Evolutionary conservation across 495 filamentous ascomycete species (phyloP).

Genomic region (Lepidopterella palustris): DNA sequence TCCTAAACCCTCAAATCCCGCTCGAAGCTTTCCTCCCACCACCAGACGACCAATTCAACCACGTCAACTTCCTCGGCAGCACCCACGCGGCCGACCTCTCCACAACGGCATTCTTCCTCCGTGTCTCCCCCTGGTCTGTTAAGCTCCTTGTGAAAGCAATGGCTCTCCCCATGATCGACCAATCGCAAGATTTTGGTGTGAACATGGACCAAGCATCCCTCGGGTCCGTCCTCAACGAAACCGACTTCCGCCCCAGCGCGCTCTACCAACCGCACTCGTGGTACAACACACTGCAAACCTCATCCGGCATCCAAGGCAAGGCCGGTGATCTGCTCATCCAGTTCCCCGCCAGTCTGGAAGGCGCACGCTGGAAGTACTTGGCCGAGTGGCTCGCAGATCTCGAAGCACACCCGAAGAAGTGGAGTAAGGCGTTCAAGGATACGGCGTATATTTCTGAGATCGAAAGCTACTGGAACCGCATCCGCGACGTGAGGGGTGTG

Average conservation of each 20-base stretch:
- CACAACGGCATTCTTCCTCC: constrained; percentile 22
- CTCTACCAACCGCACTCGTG: constrained; percentile 38
- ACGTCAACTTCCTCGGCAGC: constrained; percentile 39
- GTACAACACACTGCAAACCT: constrained; percentile 39
- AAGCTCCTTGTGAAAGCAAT: constrained; percentile 36
- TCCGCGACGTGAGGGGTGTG: neutral
- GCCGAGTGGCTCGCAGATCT: constrained; percentile 9
- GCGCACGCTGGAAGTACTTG: constrained; percentile 24
- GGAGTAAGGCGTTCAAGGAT: constrained; percentile 7
- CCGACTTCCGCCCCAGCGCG: constrained; percentile 30
- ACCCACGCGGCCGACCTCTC: constrained; percentile 17
- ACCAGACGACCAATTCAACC: constrained; percentile 28
- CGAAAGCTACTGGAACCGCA: neutral
- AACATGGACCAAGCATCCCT: constrained; percentile 38
- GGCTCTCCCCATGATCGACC: constrained; percentile 33
- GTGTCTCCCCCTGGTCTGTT: constrained; percentile 37
- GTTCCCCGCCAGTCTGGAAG: constrained; percentile 34
- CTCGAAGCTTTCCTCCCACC: constrained; percentile 44
- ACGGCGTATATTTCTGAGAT: constrained; percentile 22
- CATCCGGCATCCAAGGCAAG: constrained; percentile 30
- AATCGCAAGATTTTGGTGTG: constrained; percentile 29
- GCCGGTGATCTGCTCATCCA: constrained; percentile 37
- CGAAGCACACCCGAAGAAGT: constrained; percentile 4
- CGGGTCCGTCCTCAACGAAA: constrained; percentile 30
- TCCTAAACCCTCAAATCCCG: constrained; percentile 42